These are phyloP conservation scores for Spergularia marina DNA, from an alignment of 148 eudicot genomes.

Conservation along the genomic window DNA sequence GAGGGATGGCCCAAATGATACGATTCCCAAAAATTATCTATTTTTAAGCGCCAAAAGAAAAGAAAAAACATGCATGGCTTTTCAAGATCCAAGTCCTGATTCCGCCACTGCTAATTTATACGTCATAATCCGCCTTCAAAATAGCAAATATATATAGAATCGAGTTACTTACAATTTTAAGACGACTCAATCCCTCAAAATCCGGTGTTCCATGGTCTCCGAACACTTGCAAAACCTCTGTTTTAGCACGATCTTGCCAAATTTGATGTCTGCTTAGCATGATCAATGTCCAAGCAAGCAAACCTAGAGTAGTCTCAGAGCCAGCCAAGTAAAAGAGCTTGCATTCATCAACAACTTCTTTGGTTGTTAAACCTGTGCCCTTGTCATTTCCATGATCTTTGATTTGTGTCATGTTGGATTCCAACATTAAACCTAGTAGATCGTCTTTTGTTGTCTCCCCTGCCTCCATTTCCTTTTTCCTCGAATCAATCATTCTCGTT, in stretches of 20 bases:
- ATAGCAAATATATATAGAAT: background rate
- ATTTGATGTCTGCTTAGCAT: constrained; percentile 17
- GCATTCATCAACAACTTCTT: constrained; percentile 35
- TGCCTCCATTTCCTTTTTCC: constrained; percentile 24
- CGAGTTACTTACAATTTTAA: constrained; percentile 18
- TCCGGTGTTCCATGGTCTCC: constrained; percentile 11
- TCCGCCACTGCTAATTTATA: too few relatives aligned
- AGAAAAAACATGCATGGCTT: too few relatives aligned
- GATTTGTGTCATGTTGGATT: constrained; percentile 22
- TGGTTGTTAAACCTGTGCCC: constrained; percentile 20
- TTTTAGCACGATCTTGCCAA: constrained; percentile 13
- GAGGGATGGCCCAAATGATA: too few relatives aligned
- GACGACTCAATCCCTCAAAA: constrained; percentile 25
- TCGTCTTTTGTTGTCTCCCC: constrained; percentile 15
- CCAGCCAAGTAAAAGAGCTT: constrained; percentile 40
- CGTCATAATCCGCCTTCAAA: too few relatives aligned
- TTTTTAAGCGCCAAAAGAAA: too few relatives aligned
- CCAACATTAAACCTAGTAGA: constrained; percentile 27
- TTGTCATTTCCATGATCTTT: constrained; percentile 17
- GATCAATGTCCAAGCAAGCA: constrained; percentile 33
- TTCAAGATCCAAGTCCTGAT: too few relatives aligned
- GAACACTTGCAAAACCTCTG: background rate
- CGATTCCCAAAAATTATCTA: too few relatives aligned
- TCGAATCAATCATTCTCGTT: constrained; percentile 18
- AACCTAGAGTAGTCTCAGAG: constrained; percentile 29